Percentiles rank a stretch among this genome's conserved stretches.
These are phyloP conservation scores for Penicillium janthinellum DNA, from an alignment of 2,329 filamentous ascomycete genomes.

Conservation along the genomic window DNA sequence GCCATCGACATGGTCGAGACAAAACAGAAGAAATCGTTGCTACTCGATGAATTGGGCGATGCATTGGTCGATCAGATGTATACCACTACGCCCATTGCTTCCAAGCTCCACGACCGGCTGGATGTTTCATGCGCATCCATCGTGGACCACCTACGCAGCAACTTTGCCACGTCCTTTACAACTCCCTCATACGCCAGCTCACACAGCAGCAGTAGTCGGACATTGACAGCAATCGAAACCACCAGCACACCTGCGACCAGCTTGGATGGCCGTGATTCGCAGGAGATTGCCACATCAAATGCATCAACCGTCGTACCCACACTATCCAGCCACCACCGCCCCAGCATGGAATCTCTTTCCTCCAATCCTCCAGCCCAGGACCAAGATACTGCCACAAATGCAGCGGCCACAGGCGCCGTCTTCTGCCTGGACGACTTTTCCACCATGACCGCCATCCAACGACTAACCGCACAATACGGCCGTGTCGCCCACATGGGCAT, in stretches of 20 bases:
- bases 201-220: slow-evolving; percentile 20
- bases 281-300: not conserved
- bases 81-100: not conserved
- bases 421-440: slow-evolving; percentile 37
- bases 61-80: slow-evolving; percentile 22
- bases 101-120: not conserved
- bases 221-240: slow-evolving; percentile 11
- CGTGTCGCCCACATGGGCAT: slow-evolving; percentile 48
- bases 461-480: slow-evolving; percentile 38
- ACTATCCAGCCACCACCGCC: not conserved
- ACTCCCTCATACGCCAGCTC: slow-evolving; percentile 20
- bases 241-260: slow-evolving; percentile 18
- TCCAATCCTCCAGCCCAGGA: not conserved
- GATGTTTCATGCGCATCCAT: slow-evolving; percentile 9
- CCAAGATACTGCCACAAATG: not conserved
- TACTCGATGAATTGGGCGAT: slow-evolving; percentile 27
- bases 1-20: not conserved
- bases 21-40: slow-evolving; percentile 19
- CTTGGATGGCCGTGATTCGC: slow-evolving; percentile 11
- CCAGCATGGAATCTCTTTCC: not conserved
- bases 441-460: slow-evolving; percentile 34
- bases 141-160: slow-evolving; percentile 23
- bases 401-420: slow-evolving; percentile 13
- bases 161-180: not conserved
- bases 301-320: slow-evolving; percentile 3